Base-by-base conservation (phyloP, 164 flowering plant genomes). In the Tetracentron sinense region DNA sequence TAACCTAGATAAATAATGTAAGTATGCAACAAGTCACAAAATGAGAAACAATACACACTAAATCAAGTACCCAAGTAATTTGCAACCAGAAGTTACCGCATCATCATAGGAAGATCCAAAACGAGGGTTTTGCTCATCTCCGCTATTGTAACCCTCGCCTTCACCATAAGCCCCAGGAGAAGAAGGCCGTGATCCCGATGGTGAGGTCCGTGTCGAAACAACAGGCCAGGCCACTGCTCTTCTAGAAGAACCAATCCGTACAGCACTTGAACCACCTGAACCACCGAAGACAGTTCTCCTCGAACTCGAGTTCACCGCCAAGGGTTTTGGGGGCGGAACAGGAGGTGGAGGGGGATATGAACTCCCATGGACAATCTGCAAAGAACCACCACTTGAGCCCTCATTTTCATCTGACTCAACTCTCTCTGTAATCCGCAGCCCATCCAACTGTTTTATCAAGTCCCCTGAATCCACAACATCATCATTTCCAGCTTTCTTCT, bases 131-230 rank as follows among this genome's bases (percentile, higher is more conserved):
- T 92, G 99, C 79, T 95, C 99, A 77, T 95, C 99, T 21, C 98
- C 94, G 67, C 98, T 95, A 69, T 95, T 95, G 71, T 95, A 95
- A n/a, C 97, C 99, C 68, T 95, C 99, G 61, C 54, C 83, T 51
- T 95, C 99, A 72, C 77, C 83, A 67, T 80, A 92, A 47, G 91
- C 76, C 74, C 92, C 78, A 12, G 99, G 99, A 66, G 99, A 95
- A 55, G 99, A 81, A 56, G 99, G 92, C 25, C 83, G 80, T 10
- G 99, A 91, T 29, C 72, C 89, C 25, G 96, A 67, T 12, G 95
- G 89, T 19, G 95, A 81, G 52, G 83, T 75, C 65, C 90, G 78
- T 33, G 84, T 63, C 14, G 92, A 75, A 66, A 82, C 83, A 66
- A 80, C 72, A 38, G 96, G 89, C 92, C 91, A 79, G 6, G 78